Base-by-base conservation (phyloP, 1,284 basidiomycete species). In the Athelia sp. region DNA sequence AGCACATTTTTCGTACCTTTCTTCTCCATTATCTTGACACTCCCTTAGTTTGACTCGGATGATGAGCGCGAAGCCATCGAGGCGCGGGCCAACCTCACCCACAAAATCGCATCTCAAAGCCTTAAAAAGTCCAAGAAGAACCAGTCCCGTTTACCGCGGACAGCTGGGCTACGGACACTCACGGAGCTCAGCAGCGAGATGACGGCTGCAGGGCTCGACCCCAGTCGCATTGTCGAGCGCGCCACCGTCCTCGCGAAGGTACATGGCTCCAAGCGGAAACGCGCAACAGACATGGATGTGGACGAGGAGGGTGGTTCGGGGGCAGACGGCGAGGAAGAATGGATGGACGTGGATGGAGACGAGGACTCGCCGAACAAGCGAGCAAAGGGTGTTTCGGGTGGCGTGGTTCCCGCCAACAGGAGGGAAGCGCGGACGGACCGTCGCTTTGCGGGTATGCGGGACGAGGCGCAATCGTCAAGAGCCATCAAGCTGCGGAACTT, bases 91-190 rank as follows among this genome's bases (percentile, higher is more conserved):
- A 75, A 81, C 34, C 82, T 90, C 51, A 73, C 76, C 31, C 81
- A 92, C 70, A 93, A 93, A 69, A 76, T 89, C 53, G 72, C 75
- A 44, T 89, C 92, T 6, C 91, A 94, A 63, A 79, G 77, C 59
- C 73, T 77, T 59, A 96, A 96, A 71, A 94, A 95, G 70, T 83
- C 84, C 48, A 81, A 87, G 63, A 93, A 92, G 78, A 92, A 94
- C 74, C 81, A 85, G 59, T 76, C 92, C 4, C 79, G 83, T 44
- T 80, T 97, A 11, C 93, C 92, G 4, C 87, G 95, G 49, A 95
- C 93, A 47, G 88, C 87, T 22, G 86, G 88, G 50, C 77, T 91
- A 54, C 85, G 93, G 49, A 93, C 92, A n/a, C 73, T 99, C 32
- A 79, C 81, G 46, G 92, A 98, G 65, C 84, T 99, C 64, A 85